Conservation (phyloP, 164 flowering plant genomes). For the Kingdonia uniflora region DNA sequence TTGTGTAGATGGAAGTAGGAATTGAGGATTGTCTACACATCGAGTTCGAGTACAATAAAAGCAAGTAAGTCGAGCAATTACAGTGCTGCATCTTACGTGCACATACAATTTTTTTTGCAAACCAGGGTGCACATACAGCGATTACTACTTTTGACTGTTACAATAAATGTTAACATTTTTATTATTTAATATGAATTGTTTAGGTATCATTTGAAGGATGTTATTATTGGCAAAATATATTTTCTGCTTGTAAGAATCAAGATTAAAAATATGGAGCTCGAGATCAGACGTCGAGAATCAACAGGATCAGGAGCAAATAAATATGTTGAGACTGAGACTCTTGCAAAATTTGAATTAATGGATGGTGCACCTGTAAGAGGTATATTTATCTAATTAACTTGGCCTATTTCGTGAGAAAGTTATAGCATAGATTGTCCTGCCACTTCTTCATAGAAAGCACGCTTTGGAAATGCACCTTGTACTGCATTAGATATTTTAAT, state of each 20-base stretch:
- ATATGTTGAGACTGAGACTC: conserved; percentile 92
- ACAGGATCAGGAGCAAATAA: conserved; percentile 93
- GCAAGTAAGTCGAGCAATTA: conserved; percentile 54
- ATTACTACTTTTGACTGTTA: too few species aligned
- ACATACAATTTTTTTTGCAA: too few species aligned
- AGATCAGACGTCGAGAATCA: conserved; percentile 92
- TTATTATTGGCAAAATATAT: conserved; percentile 87
- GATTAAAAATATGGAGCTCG: conserved; percentile 95
- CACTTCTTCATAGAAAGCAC: too few species aligned
- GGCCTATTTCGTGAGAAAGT: too few species aligned
- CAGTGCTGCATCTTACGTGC: too few species aligned
- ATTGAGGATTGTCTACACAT: conserved; percentile 97
- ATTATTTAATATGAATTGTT: conserved; percentile 4
- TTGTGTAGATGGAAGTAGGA: conserved; percentile 93
- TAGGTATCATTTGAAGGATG: conserved; percentile 97
- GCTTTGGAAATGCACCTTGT: too few species aligned
- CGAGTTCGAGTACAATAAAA: conserved; percentile 90
- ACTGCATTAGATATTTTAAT: too few species aligned
- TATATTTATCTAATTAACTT: too few species aligned
- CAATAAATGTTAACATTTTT: conserved; percentile 4
- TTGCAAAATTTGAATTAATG: conserved; percentile 94
- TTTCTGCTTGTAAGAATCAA: conserved; percentile 95
- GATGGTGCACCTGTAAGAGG: conserved; percentile 99
- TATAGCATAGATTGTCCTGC: too few species aligned
- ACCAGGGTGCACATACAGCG: too few species aligned